Evolutionary conservation across 306 rosid genomes (phyloP), one percentile per base, ranked within the genome.

Genomic region (Citrullus mucosospermus): DNA sequence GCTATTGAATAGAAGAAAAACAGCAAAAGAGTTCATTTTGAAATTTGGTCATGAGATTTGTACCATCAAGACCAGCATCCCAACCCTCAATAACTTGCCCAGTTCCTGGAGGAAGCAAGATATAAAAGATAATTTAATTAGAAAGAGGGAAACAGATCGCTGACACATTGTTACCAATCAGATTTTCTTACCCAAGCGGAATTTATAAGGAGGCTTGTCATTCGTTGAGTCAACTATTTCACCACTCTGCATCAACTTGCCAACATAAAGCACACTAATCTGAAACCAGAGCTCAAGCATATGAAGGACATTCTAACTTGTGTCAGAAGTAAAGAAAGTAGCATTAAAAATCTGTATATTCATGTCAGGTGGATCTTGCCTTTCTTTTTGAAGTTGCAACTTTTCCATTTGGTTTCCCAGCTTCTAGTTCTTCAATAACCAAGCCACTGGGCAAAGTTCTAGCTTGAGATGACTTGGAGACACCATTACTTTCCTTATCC

Each of bases 21-120:
- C 18, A 61, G 68, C 9, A 50, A 70, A 12, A 57, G 4, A 20
- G 46, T 55, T 2, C 44, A 41, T 10, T 59, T 44, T 32, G 12
- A 22, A 78, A 48, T 50, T 76, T 46, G 41, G 36, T 6, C 13
- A 39, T 36, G 54, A 75, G 48, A 48, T 50, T 62, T 61, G 66
- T 89, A 93, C 98, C 98, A 81, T 90, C 92, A 79, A 94, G 84
- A 56, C 96, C 97, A 79, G 83, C 85, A 77, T 94, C 92, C 97
- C 89, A 92, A 77, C 96, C 95, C 25, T 83, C 43, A 4, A 88
- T 79, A 77, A 90, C 96, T 80, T 78, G 70, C 68, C 94, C 89
- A 65, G 71, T 78, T 62, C 98, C 98, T 94, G 90, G 75, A 84
- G 81, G 78, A 80, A 74, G 74, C 70, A 75, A 86, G 46, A 39